A percentile compares a stretch with the other conserved stretches of the same genome.
Evolutionary conservation across 768 basidiomycete species (phyloP).

Genomic region (Leucocoprinus birnbaumii): DNA sequence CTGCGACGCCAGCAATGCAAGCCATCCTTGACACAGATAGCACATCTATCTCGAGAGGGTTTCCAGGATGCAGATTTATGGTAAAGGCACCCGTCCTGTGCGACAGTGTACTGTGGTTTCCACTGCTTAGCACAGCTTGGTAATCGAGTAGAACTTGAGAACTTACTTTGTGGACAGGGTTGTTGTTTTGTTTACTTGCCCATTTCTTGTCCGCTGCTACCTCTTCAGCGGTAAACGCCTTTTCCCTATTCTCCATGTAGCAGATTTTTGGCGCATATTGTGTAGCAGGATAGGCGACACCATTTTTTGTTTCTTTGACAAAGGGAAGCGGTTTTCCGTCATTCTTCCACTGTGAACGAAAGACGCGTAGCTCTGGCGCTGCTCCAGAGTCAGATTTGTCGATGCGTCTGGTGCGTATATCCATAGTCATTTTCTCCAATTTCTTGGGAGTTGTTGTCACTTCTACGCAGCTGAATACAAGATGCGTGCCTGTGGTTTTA

Average conservation of each 20-base stretch:
- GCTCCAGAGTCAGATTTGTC: too few relatives aligned
- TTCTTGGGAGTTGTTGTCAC: not conserved
- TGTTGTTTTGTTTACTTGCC: not conserved
- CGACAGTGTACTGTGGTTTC: not conserved
- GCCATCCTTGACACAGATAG: not conserved
- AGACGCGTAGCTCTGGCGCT: too few relatives aligned
- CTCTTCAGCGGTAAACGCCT: not conserved
- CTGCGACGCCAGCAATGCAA: not conserved
- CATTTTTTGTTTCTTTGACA: not conserved
- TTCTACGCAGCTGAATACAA: not conserved
- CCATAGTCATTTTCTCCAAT: too few relatives aligned
- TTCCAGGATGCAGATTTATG: not conserved
- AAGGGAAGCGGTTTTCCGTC: not conserved
- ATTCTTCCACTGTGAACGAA: not conserved
- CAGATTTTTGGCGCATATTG: not conserved
- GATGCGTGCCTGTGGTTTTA: not conserved
- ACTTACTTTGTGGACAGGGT: not conserved
- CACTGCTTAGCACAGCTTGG: not conserved
- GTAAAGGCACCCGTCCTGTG: not conserved
- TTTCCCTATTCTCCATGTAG: not conserved
- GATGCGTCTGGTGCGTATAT: too few relatives aligned
- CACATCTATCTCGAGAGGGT: not conserved
- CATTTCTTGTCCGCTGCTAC: not conserved
- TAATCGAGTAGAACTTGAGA: not conserved
- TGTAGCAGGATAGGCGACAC: not conserved